phyloP scores from a whole-genome alignment of 2,329 filamentous ascomycete species.

The Dothidotthia symphoricarpi region DNA sequence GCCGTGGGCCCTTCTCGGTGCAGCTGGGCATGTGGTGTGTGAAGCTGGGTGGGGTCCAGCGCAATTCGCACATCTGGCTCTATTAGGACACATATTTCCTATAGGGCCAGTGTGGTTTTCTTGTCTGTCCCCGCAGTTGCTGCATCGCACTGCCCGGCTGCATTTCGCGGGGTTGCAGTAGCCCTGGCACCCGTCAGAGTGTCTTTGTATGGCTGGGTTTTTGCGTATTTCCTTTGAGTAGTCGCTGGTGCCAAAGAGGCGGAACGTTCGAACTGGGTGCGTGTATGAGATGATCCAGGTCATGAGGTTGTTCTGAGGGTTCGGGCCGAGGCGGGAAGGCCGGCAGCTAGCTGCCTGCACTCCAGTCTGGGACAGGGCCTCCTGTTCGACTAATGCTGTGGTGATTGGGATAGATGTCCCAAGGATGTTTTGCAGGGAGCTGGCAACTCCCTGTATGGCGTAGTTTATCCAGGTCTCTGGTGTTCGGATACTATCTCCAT shows the following conservation, averaged over 20 bases:
- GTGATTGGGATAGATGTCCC: too few relatives aligned
- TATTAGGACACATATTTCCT: neutral
- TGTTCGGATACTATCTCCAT: too few relatives aligned
- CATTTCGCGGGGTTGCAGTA: neutral
- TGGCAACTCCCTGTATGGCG: too few relatives aligned
- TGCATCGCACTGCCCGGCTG: neutral
- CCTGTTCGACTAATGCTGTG: too few relatives aligned
- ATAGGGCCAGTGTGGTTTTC: neutral
- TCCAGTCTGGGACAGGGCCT: too few relatives aligned
- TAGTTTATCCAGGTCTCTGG: too few relatives aligned
- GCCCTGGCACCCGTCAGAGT: neutral
- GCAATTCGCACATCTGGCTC: neutral
- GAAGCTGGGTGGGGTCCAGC: neutral
- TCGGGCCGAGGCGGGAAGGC: too few relatives aligned
- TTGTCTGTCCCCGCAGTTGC: neutral
- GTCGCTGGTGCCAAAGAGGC: neutral
- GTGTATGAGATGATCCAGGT: too few relatives aligned
- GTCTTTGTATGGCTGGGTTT: neutral
- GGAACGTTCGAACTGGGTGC: neutral
- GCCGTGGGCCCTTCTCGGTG: neutral
- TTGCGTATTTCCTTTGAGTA: conserved; percentile 1
- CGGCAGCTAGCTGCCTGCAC: too few relatives aligned
- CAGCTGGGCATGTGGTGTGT: neutral
- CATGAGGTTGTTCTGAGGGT: too few relatives aligned
- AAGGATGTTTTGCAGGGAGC: neutral